A percentile compares a stretch with the other conserved stretches of the same genome.
phyloP scores from a whole-genome alignment of 352 stramenopile species.

The Globisporangium nagaii region DNA sequence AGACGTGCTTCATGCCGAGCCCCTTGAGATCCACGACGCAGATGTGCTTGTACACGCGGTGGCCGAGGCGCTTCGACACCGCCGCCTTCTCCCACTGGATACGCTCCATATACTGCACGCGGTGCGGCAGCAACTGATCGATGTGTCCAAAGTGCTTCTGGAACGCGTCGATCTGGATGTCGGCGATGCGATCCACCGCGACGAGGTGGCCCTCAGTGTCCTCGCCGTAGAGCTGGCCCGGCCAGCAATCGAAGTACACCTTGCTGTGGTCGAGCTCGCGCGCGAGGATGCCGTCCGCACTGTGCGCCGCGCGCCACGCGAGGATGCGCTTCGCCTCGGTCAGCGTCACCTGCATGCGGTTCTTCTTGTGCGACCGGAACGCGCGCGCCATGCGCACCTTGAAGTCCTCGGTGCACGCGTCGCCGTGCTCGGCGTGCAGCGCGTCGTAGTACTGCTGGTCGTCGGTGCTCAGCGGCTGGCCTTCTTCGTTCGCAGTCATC shows the following conservation, averaged over 20 bases:
- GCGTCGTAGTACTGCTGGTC: slow-evolving; percentile 61
- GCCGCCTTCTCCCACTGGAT: slow-evolving; percentile 73
- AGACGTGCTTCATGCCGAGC: slow-evolving; percentile 62
- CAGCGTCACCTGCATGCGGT: slow-evolving; percentile 57
- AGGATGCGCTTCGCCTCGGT: slow-evolving; percentile 60
- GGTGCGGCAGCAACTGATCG: slow-evolving; percentile 55
- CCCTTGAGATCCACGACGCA: slow-evolving; percentile 76
- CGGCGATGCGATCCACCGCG: slow-evolving; percentile 52
- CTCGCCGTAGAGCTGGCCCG: slow-evolving; percentile 56
- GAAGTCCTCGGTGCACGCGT: slow-evolving; percentile 56
- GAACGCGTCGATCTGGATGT: slow-evolving; percentile 61
- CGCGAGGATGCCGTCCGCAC: slow-evolving; percentile 45
- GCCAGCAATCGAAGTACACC: slow-evolving; percentile 67
- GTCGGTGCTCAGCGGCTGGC: slow-evolving; percentile 31
- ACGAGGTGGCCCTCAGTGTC: slow-evolving; percentile 71
- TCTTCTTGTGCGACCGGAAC: slow-evolving; percentile 63
- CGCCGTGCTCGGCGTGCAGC: slow-evolving; percentile 42
- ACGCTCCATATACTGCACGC: slow-evolving; percentile 74
- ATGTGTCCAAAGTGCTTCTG: slow-evolving; percentile 50
- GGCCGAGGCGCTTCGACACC: slow-evolving; percentile 54
- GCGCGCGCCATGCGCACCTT: slow-evolving; percentile 53
- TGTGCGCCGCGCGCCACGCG: slow-evolving; percentile 37
- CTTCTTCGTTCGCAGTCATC: slow-evolving; percentile 43
- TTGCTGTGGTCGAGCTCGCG: slow-evolving; percentile 50
- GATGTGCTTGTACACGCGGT: slow-evolving; percentile 80